Evolutionary conservation across 2,329 filamentous ascomycete species (phyloP).

Genomic region (Dryadomyces sulphureus): DNA sequence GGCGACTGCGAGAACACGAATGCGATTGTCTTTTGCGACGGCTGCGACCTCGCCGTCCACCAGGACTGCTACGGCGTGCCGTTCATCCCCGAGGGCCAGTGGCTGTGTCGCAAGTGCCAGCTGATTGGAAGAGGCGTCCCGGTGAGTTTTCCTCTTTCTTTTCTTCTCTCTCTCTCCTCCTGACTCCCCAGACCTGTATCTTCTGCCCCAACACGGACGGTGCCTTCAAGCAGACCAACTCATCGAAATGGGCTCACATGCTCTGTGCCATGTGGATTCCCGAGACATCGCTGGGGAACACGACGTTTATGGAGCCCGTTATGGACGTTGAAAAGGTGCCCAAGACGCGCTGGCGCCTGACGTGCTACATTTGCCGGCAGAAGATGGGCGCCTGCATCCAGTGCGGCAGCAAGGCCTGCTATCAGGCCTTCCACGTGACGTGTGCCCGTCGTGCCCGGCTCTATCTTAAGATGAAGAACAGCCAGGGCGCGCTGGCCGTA

Average conservation of each 20-base stretch:
- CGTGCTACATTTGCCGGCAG: slow-evolving; percentile 93
- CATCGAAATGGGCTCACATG: slow-evolving; percentile 91
- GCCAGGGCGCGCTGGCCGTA: slow-evolving; percentile 61
- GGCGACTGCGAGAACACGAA: slow-evolving; percentile 99
- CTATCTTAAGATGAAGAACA: slow-evolving; percentile 94
- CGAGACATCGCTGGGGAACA: slow-evolving; percentile 87
- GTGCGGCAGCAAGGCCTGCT: slow-evolving; percentile 94
- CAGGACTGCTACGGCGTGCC: slow-evolving; percentile 98
- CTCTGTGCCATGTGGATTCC: slow-evolving; percentile 98
- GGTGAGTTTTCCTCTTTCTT: slow-evolving; percentile 23
- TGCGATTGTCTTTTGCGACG: slow-evolving; percentile 97
- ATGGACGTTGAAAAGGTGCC: slow-evolving; percentile 97
- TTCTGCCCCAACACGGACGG: slow-evolving; percentile 97
- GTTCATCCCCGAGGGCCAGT: slow-evolving; percentile 96
- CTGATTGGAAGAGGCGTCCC: slow-evolving; percentile 84
- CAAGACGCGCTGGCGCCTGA: slow-evolving; percentile 81
- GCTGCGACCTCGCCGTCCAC: slow-evolving; percentile 92
- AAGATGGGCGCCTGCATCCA: slow-evolving; percentile 98
- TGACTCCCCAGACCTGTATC: slow-evolving; percentile 58
- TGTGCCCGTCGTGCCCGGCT: slow-evolving; percentile 79
- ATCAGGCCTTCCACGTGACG: slow-evolving; percentile 92
- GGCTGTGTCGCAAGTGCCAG: slow-evolving; percentile 94
- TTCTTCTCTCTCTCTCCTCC: not conserved
- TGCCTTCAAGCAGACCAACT: slow-evolving; percentile 95
- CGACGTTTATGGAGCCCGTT: slow-evolving; percentile 95